A percentile compares a stretch with the other conserved stretches of the same genome.
phyloP scores from a whole-genome alignment of 192 early-diverging fungal genomes.

The Linderina pennispora region DNA sequence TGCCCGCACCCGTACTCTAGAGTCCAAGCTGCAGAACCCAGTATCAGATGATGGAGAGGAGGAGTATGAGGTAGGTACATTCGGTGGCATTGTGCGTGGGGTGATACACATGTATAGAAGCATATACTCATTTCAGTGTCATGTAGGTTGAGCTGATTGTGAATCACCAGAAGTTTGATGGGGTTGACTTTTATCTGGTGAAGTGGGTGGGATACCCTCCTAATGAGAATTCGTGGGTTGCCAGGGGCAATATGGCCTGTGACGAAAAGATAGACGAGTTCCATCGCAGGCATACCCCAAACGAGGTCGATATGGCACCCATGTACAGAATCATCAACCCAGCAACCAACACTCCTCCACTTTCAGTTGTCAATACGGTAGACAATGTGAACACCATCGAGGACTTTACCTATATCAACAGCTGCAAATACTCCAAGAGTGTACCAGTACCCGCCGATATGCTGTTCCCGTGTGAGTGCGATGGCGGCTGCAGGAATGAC shows the following conservation, averaged over 20 bases:
- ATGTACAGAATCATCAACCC: too few species aligned
- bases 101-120: too few species aligned
- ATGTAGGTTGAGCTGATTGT: constrained; percentile 31
- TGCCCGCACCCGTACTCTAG: too few species aligned
- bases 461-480: constrained; percentile 30
- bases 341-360: constrained; percentile 1
- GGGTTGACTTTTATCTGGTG: constrained; percentile 17
- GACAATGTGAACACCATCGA: constrained; percentile 23
- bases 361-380: constrained; percentile 34
- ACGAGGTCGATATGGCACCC: too few species aligned
- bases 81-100: too few species aligned
- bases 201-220: constrained; percentile 12
- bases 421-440: constrained; percentile 24
- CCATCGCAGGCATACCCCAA: too few species aligned
- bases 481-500: constrained; percentile 5
- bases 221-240: constrained; percentile 17
- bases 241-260: constrained; percentile 4
- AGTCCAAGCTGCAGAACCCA: too few species aligned
- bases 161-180: constrained; percentile 6
- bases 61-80: too few species aligned
- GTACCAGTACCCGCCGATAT: constrained; percentile 38
- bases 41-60: too few species aligned
- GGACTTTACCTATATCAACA: constrained; percentile 36
- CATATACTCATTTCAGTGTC: too few species aligned
- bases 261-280: background rate